These are phyloP conservation scores for Ascochyta lentis DNA, from an alignment of 2,329 filamentous ascomycete genomes.

Conservation along the genomic window DNA sequence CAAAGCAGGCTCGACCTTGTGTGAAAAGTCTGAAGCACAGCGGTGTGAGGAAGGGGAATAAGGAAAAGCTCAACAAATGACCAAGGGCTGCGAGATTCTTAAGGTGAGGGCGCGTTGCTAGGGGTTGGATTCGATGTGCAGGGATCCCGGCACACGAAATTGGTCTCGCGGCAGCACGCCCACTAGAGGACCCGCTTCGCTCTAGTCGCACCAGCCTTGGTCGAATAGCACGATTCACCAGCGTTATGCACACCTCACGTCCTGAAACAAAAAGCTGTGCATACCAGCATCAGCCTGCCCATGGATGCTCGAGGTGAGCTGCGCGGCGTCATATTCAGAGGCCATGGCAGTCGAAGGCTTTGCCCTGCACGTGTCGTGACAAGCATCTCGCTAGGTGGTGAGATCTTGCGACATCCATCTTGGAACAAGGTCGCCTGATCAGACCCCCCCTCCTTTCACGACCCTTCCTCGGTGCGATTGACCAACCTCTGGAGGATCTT, in stretches of 20 bases:
- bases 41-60: conserved; percentile 43
- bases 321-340: conserved; percentile 3
- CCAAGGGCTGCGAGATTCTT: conserved; percentile 44
- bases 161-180: conserved; percentile 40
- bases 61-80: conserved; percentile 31
- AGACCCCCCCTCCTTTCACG: conserved; percentile 30
- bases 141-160: conserved; percentile 43
- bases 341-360: conserved; percentile 15
- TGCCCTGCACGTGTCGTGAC: conserved; percentile 21
- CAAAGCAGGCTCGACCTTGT: conserved; percentile 39
- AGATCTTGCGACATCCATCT: conserved; percentile 15
- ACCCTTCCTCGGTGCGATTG: conserved; percentile 23
- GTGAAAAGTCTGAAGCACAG: conserved; percentile 34
- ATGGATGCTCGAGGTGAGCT: conserved; percentile 4
- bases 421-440: conserved; percentile 37
- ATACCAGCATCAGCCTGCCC: conserved; percentile 22
- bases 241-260: conserved; percentile 38
- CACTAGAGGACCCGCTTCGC: conserved; percentile 40
- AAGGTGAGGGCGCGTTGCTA: conserved; percentile 47
- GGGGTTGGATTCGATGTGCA: conserved; percentile 41
- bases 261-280: conserved; percentile 41
- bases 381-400: conserved; percentile 20
- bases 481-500: conserved; percentile 28
- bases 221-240: conserved; percentile 39
- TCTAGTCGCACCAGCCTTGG: conserved; percentile 32